Evolutionary conservation across 139 green algal genomes (phyloP).

Genomic region (Auxenochlorella pyrenoidosa): DNA sequence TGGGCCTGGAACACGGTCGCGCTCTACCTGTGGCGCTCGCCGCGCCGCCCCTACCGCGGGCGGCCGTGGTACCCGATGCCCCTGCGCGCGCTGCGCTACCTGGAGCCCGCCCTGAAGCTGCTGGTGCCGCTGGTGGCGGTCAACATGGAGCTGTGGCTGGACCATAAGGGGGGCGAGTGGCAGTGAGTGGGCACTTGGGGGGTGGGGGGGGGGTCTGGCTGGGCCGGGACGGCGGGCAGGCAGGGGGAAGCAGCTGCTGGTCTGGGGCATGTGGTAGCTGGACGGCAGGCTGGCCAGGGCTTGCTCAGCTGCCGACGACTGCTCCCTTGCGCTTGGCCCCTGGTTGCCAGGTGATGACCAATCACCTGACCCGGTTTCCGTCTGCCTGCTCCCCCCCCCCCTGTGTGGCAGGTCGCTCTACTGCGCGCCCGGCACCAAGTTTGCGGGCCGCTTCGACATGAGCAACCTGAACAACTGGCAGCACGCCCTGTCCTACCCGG

Average conservation of each 20-base stretch:
- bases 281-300: no score
- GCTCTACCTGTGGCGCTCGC: not conserved
- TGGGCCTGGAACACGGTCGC: conserved; percentile 25
- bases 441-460: conserved; percentile 40
- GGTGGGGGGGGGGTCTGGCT: not conserved
- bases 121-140: conserved; percentile 27
- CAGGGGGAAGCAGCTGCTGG: not conserved
- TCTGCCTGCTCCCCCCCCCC: not conserved
- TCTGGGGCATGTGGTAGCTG: no score
- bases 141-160: conserved; percentile 41
- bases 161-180: conserved; percentile 26
- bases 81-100: not conserved
- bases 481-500: conserved; percentile 51
- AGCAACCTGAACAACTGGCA: conserved; percentile 54
- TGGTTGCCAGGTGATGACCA: no score
- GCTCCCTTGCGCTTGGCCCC: no score
- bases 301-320: no score
- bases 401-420: conserved; percentile 19
- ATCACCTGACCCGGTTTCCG: no score
- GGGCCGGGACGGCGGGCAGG: not conserved
- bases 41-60: conserved; percentile 10
- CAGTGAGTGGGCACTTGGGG: not conserved
- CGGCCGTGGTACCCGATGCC: conserved; percentile 31
- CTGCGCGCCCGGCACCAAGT: conserved; percentile 41
- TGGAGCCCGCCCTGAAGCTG: conserved; percentile 43